Percentiles rank a stretch among this genome's conserved stretches.
phyloP scores from a whole-genome alignment of 2,329 filamentous ascomycete species.

The Microdochium paspali region DNA sequence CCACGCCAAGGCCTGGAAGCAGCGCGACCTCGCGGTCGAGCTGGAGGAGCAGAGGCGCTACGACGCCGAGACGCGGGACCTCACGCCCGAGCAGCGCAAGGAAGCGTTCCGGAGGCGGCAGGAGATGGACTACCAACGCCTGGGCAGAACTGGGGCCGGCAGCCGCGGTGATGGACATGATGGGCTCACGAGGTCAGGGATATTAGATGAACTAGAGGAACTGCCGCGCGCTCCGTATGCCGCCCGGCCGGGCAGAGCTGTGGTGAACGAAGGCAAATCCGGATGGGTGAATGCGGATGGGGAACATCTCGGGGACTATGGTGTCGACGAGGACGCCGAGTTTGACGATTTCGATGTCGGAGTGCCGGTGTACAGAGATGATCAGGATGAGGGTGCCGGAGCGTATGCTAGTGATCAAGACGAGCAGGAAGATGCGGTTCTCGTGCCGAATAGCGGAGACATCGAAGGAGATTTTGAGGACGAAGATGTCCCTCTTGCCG shows the following conservation, averaged over 20 bases:
- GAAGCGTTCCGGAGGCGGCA: conserved; percentile 41
- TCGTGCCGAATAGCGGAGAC: not conserved
- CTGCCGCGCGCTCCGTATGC: conserved; percentile 5
- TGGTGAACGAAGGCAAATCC: conserved; percentile 35
- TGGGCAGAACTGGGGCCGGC: conserved; percentile 8
- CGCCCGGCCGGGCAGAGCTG: conserved; percentile 9
- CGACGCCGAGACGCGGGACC: conserved; percentile 12
- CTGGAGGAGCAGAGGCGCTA: conserved; percentile 8
- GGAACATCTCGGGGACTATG: conserved; percentile 65
- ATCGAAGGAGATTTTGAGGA: conserved; percentile 20
- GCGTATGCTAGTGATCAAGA: conserved; percentile 11
- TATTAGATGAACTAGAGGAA: conserved; percentile 43
- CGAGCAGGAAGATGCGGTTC: conserved; percentile 11
- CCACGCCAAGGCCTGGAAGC: conserved; percentile 22
- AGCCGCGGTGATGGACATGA: not conserved
- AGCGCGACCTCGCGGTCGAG: conserved; percentile 23
- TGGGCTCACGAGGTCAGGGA: conserved; percentile 17
- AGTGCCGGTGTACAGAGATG: too few relatives aligned
- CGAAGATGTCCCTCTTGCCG: conserved; percentile 59
- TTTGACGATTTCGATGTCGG: conserved; percentile 12
- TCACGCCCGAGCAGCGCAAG: conserved; percentile 32
- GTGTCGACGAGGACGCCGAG: conserved; percentile 69
- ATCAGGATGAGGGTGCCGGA: not conserved
- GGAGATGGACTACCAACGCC: conserved; percentile 32
- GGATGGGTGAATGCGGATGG: conserved; percentile 70